Evolutionary conservation across 2,329 filamentous ascomycete genomes (phyloP).

Genomic region (Apiospora pterosperma): DNA sequence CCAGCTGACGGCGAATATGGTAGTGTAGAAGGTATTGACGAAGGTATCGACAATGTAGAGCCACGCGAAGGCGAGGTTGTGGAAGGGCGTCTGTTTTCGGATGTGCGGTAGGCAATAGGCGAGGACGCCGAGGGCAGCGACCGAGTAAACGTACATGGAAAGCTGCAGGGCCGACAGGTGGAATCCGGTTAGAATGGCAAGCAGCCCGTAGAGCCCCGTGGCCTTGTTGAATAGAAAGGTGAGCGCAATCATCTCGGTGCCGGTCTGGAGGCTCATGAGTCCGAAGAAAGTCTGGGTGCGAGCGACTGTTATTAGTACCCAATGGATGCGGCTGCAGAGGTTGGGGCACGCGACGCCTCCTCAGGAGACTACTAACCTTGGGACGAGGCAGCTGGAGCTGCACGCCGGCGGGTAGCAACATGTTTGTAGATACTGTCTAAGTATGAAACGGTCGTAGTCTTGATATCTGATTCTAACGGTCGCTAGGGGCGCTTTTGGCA

Average conservation of each 20-base stretch:
- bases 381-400: constrained; percentile 11
- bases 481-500: neutral
- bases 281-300: constrained; percentile 80
- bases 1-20: constrained; percentile 80
- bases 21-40: constrained; percentile 79
- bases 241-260: constrained; percentile 79
- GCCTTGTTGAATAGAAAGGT: constrained; percentile 88
- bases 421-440: neutral
- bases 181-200: constrained; percentile 85
- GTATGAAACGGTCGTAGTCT: neutral
- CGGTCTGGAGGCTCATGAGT: constrained; percentile 81
- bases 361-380: constrained; percentile 3
- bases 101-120: constrained; percentile 75
- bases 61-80: constrained; percentile 79
- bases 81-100: constrained; percentile 71
- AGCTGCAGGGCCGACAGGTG: constrained; percentile 79
- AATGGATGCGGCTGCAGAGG: constrained; percentile 10
- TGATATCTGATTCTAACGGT: neutral
- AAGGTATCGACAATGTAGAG: constrained; percentile 80
- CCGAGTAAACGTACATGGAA: constrained; percentile 87
- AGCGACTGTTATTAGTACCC: neutral
- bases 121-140: constrained; percentile 65
- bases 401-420: constrained; percentile 1
- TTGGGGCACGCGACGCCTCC: neutral
- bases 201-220: constrained; percentile 83